phyloP scores from a whole-genome alignment of 257 asterid genomes.

The Cruciata laevipes region DNA sequence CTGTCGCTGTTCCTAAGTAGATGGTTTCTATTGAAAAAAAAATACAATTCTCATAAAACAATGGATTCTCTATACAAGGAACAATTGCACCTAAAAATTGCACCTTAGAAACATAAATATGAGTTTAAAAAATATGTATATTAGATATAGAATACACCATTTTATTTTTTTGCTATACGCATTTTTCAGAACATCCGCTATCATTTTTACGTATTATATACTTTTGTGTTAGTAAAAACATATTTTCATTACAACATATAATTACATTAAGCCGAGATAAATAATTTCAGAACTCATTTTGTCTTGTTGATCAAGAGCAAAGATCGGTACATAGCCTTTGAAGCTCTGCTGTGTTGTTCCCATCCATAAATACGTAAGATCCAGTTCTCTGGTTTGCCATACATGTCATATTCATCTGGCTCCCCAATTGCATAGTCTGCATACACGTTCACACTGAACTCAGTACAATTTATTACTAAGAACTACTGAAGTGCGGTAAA shows the following conservation, averaged over 20 bases:
- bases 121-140: no score
- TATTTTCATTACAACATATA: not conserved
- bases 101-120: no score
- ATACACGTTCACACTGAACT: not conserved
- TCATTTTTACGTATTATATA: no score
- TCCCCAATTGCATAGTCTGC: constrained; percentile 46
- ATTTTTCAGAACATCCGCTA: not conserved
- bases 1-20: no score
- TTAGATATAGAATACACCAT: no score
- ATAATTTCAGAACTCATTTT: not conserved
- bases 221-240: not conserved
- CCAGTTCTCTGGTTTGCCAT: constrained; percentile 38
- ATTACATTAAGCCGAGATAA: not conserved
- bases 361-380: constrained; percentile 26
- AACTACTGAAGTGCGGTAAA: no score
- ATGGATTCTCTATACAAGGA: no score
- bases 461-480: not conserved
- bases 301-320: constrained; percentile 30
- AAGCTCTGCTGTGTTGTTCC: constrained; percentile 27
- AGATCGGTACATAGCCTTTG: constrained; percentile 58
- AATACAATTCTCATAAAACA: no score
- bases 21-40: no score
- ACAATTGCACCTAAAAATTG: no score
- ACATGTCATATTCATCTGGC: constrained; percentile 57
- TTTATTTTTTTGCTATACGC: no score